Base-by-base conservation (phyloP, 306 rosid genomes). In the Quercus glauca region DNA sequence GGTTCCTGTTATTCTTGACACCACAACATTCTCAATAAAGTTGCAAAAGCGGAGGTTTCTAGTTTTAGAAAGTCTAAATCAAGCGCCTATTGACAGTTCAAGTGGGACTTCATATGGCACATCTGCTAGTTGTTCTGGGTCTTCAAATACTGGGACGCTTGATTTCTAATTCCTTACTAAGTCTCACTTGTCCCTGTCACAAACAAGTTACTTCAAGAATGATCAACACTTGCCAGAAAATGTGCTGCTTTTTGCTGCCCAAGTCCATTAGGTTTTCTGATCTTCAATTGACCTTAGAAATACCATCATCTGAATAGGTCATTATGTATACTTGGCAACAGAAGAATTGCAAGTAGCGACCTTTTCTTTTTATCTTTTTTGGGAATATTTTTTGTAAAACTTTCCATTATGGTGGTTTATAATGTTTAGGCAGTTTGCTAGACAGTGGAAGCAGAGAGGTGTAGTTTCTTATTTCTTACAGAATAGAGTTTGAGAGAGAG, bases 61-160 rank as follows among this genome's bases (percentile, higher is more conserved):
- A 86, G 89, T 87, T 78, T 87, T 94, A 71, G 98, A 94, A 79
- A 90, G 97, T 84, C 90, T 92, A 55, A 94, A 94, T 74, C 99
- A 94, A 85, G 99, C 97, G 23, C 97, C 92, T 26, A 77, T 91
- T 31, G 95, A 94, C 15, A 92, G 90, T 70, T 86, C 97, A 67
- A 85, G 85, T 58, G 97, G 97, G 60, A 88, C 74, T 86, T 94
- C 99, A 0, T 92, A 94, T 75, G 88, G 89, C 87, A 87, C 87
- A 20, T 88, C 93, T 76, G 83, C 90, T 74, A 84, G 90, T 33
- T 91, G 99, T 88, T 90, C 94, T 55, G 87, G 82, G 29, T 88
- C 97, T 57, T 85, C 89, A 19, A 90, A 82, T 81, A 60, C 80
- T 52, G 93, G 91, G 33, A 57, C 81, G 35, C 91, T 90, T 20